Percentiles rank a stretch among this genome's conserved stretches.
Evolutionary conservation across 306 rosid genomes (phyloP).

Genomic region (Nissolia schottii): DNA sequence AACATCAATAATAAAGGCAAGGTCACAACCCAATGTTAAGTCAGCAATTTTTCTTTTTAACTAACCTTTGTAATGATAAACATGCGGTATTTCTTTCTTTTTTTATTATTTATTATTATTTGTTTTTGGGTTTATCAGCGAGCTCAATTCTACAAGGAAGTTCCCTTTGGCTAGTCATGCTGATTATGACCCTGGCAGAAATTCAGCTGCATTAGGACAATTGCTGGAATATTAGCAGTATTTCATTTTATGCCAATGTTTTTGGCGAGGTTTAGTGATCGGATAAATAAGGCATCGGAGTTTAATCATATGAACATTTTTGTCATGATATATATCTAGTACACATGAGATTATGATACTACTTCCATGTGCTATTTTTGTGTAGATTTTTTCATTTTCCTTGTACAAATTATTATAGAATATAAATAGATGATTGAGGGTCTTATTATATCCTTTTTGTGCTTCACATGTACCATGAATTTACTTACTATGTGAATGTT

Average conservation of each 20-base stretch:
- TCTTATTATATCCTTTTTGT: not conserved
- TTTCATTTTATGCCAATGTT: slow-evolving; percentile 12
- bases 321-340: not conserved
- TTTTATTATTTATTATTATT: not conserved
- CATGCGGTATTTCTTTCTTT: not conserved
- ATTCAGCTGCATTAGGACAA: slow-evolving; percentile 20
- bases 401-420: not conserved
- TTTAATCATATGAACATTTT: not conserved
- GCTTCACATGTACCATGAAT: not conserved
- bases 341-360: not conserved
- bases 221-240: not conserved
- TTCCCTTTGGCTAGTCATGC: slow-evolving; percentile 29
- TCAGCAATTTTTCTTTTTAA: not conserved
- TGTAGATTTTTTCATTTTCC: not conserved
- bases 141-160: slow-evolving; percentile 33
- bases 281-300: slow-evolving; percentile 1
- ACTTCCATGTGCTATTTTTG: not conserved
- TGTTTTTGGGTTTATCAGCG: slow-evolving; percentile 35
- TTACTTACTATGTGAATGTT: not conserved
- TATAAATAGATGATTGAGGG: not conserved
- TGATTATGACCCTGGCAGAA: slow-evolving; percentile 26
- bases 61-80: not conserved
- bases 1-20: slow-evolving; percentile 32
- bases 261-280: not conserved
- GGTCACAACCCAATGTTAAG: slow-evolving; percentile 3